Evolutionary conservation across 805 yeast species (phyloP), one percentile per base, ranked within the genome.

Genomic region (Yamadazyma sp.): DNA sequence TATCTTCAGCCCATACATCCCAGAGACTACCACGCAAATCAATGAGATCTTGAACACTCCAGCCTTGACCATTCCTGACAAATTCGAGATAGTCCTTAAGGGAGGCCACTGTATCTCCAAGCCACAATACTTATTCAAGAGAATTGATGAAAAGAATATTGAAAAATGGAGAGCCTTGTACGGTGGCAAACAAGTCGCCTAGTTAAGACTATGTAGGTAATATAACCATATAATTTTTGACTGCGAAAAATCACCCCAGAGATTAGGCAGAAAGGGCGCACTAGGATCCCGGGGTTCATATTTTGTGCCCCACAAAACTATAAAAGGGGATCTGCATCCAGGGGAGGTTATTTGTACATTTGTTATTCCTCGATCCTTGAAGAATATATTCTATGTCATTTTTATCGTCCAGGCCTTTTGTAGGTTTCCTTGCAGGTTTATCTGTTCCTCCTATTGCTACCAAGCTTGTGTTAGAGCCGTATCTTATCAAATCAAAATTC

Each of bases 131-230:
- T 72, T 93, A 67, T 93, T 93, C 75, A 77, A 74, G 56, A 81
- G 96, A 69, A 93, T 93, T 51, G 98, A 91, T 49, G 95, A 86
- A 55, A 80, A 80, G 67, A 83, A 84, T 71, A 73, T 90, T 45
- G 93, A 78, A 7, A 84, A 78, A 54, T 88, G 97, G 95, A 83
- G 95, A 70, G 64, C 69, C 38, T 75, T 77, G 61, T 93, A 84
- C 56, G 95, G 97, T 43, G 98, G 97, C 31, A 71, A 78, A 50
- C 82, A 83, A 55, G 62, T 53, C 33, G 27, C 40, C 38, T 32
- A 37, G 14, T 9, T n/a, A n/a, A 12, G 8, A 25, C 16, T 25
- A 24, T 11, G 35, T 15, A 19, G 12, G 16, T 19, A 13, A 25
- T 25, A 30, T 30, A 20, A 12, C 20, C 12, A 32, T 23, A 22